These are phyloP conservation scores for Lasiosphaeria hispida DNA, from an alignment of 495 filamentous ascomycete species.

Conservation along the genomic window DNA sequence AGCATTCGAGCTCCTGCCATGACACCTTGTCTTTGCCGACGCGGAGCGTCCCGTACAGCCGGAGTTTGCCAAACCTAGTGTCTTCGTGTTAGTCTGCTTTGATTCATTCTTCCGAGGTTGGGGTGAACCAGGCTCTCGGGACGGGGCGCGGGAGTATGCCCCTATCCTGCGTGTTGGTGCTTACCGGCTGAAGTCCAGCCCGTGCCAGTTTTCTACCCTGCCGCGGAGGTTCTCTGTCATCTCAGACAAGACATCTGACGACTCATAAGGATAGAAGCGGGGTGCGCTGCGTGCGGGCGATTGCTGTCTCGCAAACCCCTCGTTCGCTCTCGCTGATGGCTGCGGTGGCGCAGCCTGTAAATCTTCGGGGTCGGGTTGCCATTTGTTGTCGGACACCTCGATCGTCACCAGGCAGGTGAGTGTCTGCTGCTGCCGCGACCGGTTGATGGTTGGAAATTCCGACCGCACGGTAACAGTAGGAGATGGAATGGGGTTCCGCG, in stretches of 20 bases:
- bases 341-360: conserved; percentile 59
- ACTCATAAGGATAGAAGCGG: conserved; percentile 58
- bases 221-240: conserved; percentile 82
- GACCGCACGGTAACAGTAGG: conserved; percentile 90
- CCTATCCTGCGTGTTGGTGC: conserved; percentile 13
- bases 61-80: conserved; percentile 84
- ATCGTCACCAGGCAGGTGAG: conserved; percentile 93
- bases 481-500: conserved; percentile 88
- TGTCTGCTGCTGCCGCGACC: conserved; percentile 91
- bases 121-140: not conserved
- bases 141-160: not conserved
- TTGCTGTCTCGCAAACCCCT: conserved; percentile 44
- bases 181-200: conserved; percentile 88
- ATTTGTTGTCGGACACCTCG: conserved; percentile 90
- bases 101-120: conserved; percentile 7
- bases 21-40: conserved; percentile 96
- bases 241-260: conserved; percentile 69
- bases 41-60: conserved; percentile 83
- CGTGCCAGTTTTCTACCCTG: conserved; percentile 97
- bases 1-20: conserved; percentile 98
- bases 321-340: conserved; percentile 37
- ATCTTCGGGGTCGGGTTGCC: conserved; percentile 83
- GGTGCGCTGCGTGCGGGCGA: conserved; percentile 52
- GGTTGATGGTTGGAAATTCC: conserved; percentile 91
- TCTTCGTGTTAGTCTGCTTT: conserved; percentile 9